Base-by-base conservation (phyloP, 768 basidiomycete genomes). In the Lactifluus hygrophoroides region DNA sequence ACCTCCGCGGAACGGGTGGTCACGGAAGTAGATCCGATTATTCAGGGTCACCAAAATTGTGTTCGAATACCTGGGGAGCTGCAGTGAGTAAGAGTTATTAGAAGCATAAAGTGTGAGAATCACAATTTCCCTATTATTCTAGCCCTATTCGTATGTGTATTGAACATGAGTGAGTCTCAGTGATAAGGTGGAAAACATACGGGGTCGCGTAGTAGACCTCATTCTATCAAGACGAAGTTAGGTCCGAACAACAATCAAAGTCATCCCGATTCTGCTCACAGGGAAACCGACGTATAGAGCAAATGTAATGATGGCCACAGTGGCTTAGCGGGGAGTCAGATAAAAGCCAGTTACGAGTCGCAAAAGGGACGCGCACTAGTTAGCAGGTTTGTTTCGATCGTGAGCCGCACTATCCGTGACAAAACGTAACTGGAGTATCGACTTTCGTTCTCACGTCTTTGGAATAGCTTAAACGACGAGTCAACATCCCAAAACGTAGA, bases 11-110 rank as follows among this genome's bases (percentile, higher is more conserved):
- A 10, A 27, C 11, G 38, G 37, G 55, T 49, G 56, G 56, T 57
- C 56, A 17, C 56, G 50, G 44, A 57, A 52, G 32, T 51, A 51
- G 25, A 57, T 44, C 5, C 56, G 56, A 51, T 57, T 57, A 35
- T 67, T 67, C 56, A 68, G 62, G 4, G 65, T 51, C 43, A 65
- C 63, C 11, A 68, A 60, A 28, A 68, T 57, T 2, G 67, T 68
- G 58, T 68, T 68, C 5, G 67, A 58, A 50, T 59, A 63, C 16
- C 55, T 56, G 37, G 1, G 25, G 5, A 34, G 9, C 21, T 11
- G 13, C 14, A 27, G 30, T 56, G 40, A 56, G 38, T 27, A 47
- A 16, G 30, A 6, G 7, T 8, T 19, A 23, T 35, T 3, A 21
- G 28, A 17, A 3, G 2, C n/a, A 35, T 50, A 43, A 7, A 35